Conservation (phyloP, 768 basidiomycete genomes). For the Lyophyllum semitale region DNA sequence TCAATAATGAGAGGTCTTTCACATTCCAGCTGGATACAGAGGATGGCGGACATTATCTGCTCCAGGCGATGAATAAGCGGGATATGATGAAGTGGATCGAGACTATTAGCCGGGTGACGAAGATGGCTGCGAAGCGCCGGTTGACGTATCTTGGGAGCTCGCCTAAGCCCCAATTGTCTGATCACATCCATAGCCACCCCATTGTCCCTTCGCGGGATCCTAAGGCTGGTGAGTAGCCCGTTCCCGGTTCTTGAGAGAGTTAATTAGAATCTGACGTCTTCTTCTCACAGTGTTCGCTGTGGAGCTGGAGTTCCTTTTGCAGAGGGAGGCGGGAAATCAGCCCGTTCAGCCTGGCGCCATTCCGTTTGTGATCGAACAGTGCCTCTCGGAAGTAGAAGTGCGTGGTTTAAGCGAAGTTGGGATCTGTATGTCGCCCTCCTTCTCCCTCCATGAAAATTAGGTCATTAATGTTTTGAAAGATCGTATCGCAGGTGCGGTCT, state of each 20-base stretch:
- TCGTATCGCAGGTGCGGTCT: constrained; percentile 78
- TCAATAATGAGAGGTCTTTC: constrained; percentile 82
- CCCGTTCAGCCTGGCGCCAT: constrained; percentile 58
- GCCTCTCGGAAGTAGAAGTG: constrained; percentile 69
- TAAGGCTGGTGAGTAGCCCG: constrained; percentile 58
- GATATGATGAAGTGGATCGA: constrained; percentile 83
- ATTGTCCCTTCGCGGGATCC: constrained; percentile 67
- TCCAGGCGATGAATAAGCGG: constrained; percentile 70
- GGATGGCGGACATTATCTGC: constrained; percentile 81
- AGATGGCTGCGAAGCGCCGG: constrained; percentile 73
- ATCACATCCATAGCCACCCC: constrained; percentile 69
- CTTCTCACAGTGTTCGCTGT: constrained; percentile 67
- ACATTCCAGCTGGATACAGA: constrained; percentile 84
- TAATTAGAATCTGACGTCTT: not conserved
- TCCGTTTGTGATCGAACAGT: constrained; percentile 65
- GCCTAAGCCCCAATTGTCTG: constrained; percentile 72
- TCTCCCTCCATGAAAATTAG: not conserved
- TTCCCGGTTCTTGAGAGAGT: not conserved
- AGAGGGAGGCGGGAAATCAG: constrained; percentile 58
- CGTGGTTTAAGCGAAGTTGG: constrained; percentile 82
- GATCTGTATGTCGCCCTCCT: constrained; percentile 59
- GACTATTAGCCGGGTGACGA: constrained; percentile 69
- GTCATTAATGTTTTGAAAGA: constrained; percentile 41
- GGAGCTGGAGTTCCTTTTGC: constrained; percentile 67
- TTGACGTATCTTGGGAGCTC: constrained; percentile 79